phyloP scores from a whole-genome alignment of 768 basidiomycete species.

The Omphalotus guepiniiformis region DNA sequence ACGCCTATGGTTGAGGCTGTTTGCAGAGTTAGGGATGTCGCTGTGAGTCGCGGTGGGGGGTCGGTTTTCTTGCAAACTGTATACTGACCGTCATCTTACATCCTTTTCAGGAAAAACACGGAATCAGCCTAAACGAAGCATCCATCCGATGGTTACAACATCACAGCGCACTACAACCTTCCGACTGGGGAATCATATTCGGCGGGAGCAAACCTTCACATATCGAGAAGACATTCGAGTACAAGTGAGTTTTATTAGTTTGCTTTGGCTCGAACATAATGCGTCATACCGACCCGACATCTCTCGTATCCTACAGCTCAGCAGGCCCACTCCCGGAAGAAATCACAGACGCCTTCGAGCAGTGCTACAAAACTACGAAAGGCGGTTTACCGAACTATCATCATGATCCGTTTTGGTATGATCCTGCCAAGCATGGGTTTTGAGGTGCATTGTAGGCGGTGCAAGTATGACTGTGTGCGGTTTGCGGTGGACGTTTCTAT shows the following conservation, averaged over 20 bases:
- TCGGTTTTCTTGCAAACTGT: constrained; percentile 4
- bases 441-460: no score
- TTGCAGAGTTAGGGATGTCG: constrained; percentile 27
- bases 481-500: no score
- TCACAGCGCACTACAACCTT: constrained; percentile 35
- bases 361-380: no score
- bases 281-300: no score
- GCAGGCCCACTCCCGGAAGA: no score
- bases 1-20: constrained; percentile 33
- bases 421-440: no score
- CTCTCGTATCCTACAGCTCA: no score
- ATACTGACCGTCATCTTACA: not conserved
- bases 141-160: constrained; percentile 50
- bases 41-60: constrained; percentile 33
- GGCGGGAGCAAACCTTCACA: constrained; percentile 41
- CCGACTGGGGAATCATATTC: constrained; percentile 39
- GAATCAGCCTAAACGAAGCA: constrained; percentile 37
- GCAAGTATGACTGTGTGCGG: no score
- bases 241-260: constrained; percentile 11
- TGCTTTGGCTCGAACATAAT: no score
- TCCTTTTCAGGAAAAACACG: constrained; percentile 32
- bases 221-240: constrained; percentile 11
- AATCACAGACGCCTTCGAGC: no score
- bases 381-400: no score
- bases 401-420: no score